Evolutionary conservation across 192 early-diverging fungal species (phyloP).

Genomic region (Chytriomyces confervae): DNA sequence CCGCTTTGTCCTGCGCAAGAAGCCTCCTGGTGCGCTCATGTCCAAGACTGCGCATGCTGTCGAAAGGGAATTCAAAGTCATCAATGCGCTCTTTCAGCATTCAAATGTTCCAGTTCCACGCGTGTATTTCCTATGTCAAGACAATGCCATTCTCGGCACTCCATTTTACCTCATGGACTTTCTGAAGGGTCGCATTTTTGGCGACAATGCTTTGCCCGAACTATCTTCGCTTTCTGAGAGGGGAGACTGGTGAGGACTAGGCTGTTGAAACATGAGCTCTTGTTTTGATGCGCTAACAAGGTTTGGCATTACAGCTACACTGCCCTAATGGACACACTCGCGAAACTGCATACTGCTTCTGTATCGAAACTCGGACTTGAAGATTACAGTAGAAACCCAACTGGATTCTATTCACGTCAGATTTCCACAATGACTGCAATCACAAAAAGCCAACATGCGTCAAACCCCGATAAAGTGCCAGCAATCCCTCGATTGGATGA

Average conservation of each 20-base stretch:
- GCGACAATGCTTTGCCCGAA: slow-evolving; percentile 48
- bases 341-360: slow-evolving; percentile 79
- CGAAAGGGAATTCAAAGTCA: slow-evolving; percentile 86
- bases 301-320: slow-evolving; percentile 34
- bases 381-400: slow-evolving; percentile 64
- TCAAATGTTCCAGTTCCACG: slow-evolving; percentile 88
- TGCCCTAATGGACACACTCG: slow-evolving; percentile 76
- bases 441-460: slow-evolving; percentile 67
- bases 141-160: slow-evolving; percentile 81
- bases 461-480: slow-evolving; percentile 64
- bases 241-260: slow-evolving; percentile 30
- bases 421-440: slow-evolving; percentile 71
- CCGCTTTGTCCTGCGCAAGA: slow-evolving; percentile 86
- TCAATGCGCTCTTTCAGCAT: slow-evolving; percentile 74
- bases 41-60: slow-evolving; percentile 90
- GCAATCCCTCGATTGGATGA: slow-evolving; percentile 69
- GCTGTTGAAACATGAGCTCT: background rate
- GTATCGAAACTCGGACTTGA: slow-evolving; percentile 68
- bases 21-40: slow-evolving; percentile 84
- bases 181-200: slow-evolving; percentile 86
- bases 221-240: slow-evolving; percentile 22
- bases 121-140: slow-evolving; percentile 88
- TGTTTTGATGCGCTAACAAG: background rate
- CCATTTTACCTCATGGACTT: slow-evolving; percentile 99
- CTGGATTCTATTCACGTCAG: slow-evolving; percentile 87